Percentiles rank a stretch among this genome's conserved stretches.
These are phyloP conservation scores for Pseudocercospora fuligena DNA, from an alignment of 2,329 filamentous ascomycete species.

Conservation along the genomic window DNA sequence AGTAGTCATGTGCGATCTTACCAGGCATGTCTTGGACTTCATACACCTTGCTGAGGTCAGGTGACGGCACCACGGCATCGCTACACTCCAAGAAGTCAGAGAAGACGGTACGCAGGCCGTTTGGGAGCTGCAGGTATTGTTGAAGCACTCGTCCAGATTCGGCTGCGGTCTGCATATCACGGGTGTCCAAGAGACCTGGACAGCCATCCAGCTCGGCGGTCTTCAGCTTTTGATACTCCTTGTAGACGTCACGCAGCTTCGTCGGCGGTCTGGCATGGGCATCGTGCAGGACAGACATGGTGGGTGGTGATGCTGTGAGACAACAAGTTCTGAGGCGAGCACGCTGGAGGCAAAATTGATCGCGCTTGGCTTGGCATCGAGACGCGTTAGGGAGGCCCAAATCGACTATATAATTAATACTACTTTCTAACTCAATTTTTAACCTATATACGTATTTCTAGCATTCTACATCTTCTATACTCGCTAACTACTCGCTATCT, in stretches of 20 bases:
- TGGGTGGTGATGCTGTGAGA: not conserved
- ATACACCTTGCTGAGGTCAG: slow-evolving; percentile 47
- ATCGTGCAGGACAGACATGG: slow-evolving; percentile 57
- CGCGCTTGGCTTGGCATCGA: not conserved
- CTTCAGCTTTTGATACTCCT: slow-evolving; percentile 69
- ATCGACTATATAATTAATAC: too few species aligned
- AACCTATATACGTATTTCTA: too few species aligned
- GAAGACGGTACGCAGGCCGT: slow-evolving; percentile 24
- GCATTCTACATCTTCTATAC: too few species aligned
- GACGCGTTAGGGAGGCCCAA: too few species aligned
- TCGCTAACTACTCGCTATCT: too few species aligned
- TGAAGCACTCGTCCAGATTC: slow-evolving; percentile 14
- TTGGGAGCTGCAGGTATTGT: slow-evolving; percentile 16
- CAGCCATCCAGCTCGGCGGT: slow-evolving; percentile 52
- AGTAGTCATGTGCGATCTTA: slow-evolving; percentile 44
- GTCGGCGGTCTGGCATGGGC: slow-evolving; percentile 79
- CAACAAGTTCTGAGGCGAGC: slow-evolving; percentile 1
- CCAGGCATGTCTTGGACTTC: slow-evolving; percentile 71
- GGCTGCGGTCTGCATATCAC: not conserved
- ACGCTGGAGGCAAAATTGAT: not conserved
- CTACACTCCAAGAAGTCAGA: slow-evolving; percentile 24
- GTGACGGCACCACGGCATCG: not conserved
- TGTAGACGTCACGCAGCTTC: slow-evolving; percentile 72
- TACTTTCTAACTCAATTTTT: too few species aligned
- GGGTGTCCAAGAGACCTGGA: slow-evolving; percentile 19